Evolutionary conservation across 2,329 filamentous ascomycete genomes (phyloP).

Genomic region (Sporothrix pallida): DNA sequence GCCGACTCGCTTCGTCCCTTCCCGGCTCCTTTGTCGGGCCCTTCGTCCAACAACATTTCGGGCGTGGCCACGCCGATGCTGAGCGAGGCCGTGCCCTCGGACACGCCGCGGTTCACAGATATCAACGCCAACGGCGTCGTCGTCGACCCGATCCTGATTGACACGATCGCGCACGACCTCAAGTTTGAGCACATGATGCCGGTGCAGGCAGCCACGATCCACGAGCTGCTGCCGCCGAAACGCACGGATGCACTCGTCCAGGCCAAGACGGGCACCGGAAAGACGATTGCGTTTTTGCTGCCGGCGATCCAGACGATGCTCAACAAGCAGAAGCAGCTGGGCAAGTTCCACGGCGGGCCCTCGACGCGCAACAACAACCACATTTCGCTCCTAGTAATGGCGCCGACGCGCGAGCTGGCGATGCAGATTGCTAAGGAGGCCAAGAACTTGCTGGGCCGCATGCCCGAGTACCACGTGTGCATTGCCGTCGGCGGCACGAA

Average conservation of each 20-base stretch:
- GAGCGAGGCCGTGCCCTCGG: constrained; percentile 49
- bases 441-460: constrained; percentile 69
- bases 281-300: constrained; percentile 82
- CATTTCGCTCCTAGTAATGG: constrained; percentile 68
- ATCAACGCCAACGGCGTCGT: constrained; percentile 48
- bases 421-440: constrained; percentile 76
- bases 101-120: constrained; percentile 55
- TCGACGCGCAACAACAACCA: constrained; percentile 41
- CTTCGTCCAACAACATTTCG: background rate
- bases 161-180: constrained; percentile 56
- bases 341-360: constrained; percentile 38
- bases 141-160: constrained; percentile 54
- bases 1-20: background rate
- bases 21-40: background rate
- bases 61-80: constrained; percentile 45
- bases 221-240: constrained; percentile 53
- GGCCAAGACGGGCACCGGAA: constrained; percentile 86
- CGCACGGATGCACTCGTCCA: constrained; percentile 69
- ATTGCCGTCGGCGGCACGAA: constrained; percentile 81
- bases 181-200: constrained; percentile 61
- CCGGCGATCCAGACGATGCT: constrained; percentile 83
- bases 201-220: constrained; percentile 59
- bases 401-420: constrained; percentile 73
- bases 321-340: constrained; percentile 43
- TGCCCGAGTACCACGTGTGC: constrained; percentile 76